Evolutionary conservation across 2,329 filamentous ascomycete species (phyloP), one percentile per base, ranked within the genome.

Genomic region (Sclerotinia glacialis): DNA sequence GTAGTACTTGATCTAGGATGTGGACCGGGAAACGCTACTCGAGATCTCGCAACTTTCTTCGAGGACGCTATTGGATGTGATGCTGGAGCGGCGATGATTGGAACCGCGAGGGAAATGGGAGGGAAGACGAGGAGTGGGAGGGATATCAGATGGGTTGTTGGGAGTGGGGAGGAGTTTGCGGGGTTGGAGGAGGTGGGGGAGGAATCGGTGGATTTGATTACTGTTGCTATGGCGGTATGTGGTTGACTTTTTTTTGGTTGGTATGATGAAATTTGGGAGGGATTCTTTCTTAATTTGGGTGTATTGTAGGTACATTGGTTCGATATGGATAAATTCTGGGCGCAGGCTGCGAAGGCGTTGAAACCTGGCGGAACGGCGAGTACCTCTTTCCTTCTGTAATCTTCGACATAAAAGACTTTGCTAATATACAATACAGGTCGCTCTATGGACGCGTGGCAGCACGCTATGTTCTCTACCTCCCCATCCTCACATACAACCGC

Each of bases 281-380:
- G 26, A 84, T 8, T n/a, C 87, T 49, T 14, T 8, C 42, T 28
- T 62, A 34, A 42, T 52, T n/a, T 2, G 5, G 7, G 18, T 2
- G 14, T 9, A 5, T n/a, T 11, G 44, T 53, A 77, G 68, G 80
- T 79, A 0, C 82, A 84, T 69, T 84, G 82, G 82, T 83, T 84
- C 73, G 78, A 83, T 65, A 78, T 83, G 77, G 69, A 75, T 0
- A 72, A 70, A 0, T 84, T 83, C 73, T 84, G 80, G 76, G 59
- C 69, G 2, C 73, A 77, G 5, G 82, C 80, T 2, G 80, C 79
- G 1, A 74, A 76, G 52, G 74, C 81, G 3, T 72, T 84, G 23
- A 80, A 78, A 67, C 80, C 81, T 0, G 80, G 79, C n/a, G 83
- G 82, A 14, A 83, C 78, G 5, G 77, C 83, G 11, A 50, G 59